These are phyloP conservation scores for Ilyonectria destructans DNA, from an alignment of 2,329 filamentous ascomycete genomes.

Conservation along the genomic window DNA sequence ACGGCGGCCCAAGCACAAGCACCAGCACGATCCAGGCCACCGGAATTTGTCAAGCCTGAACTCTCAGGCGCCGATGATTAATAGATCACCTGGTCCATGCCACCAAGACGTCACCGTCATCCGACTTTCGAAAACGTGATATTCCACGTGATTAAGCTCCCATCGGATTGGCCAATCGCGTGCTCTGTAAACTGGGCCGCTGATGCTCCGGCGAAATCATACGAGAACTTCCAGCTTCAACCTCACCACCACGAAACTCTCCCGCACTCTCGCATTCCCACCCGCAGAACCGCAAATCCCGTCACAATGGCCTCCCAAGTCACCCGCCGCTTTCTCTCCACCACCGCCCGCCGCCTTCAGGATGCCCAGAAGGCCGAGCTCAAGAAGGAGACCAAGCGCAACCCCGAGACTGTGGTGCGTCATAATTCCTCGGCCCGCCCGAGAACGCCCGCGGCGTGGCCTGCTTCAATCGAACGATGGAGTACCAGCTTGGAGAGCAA, in stretches of 20 bases:
- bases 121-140: constrained; percentile 41
- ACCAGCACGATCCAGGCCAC: neutral
- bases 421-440: constrained; percentile 51
- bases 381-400: constrained; percentile 72
- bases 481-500: constrained; percentile 18
- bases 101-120: constrained; percentile 40
- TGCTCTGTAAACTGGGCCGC: constrained; percentile 38
- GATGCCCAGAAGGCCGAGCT: constrained; percentile 64
- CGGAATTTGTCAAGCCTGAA: neutral
- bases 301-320: constrained; percentile 71
- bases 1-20: neutral
- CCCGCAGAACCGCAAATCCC: constrained; percentile 39
- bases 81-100: neutral
- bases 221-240: constrained; percentile 51
- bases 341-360: constrained; percentile 67
- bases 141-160: constrained; percentile 27
- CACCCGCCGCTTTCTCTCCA: constrained; percentile 71
- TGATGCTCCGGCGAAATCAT: constrained; percentile 51
- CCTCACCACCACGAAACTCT: constrained; percentile 37
- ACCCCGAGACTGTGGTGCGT: constrained; percentile 64
- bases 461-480: constrained; percentile 12
- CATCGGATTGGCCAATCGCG: constrained; percentile 50
- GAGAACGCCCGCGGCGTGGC: constrained; percentile 21
- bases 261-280: constrained; percentile 38
- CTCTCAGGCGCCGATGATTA: constrained; percentile 9